These are phyloP conservation scores for Rhizomucor miehei DNA, from an alignment of 371 early-diverging fungal species.

Conservation along the genomic window DNA sequence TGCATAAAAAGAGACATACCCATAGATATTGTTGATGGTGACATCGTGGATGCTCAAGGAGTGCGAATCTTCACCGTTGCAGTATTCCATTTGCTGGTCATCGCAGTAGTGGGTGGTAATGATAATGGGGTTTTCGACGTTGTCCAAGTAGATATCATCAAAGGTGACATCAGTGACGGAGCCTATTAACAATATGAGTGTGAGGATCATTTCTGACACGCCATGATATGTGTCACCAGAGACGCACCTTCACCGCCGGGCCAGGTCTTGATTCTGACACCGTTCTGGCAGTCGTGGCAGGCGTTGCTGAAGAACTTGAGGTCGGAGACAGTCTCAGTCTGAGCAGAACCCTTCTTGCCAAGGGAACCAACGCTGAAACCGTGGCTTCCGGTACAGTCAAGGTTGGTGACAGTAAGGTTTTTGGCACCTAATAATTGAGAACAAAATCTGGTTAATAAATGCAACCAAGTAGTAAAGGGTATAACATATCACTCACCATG, in stretches of 20 bases:
- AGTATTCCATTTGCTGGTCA: constrained; percentile 14
- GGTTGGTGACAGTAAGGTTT: constrained; percentile 21
- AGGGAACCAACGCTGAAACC: constrained; percentile 39
- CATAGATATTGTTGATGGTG: constrained; percentile 17
- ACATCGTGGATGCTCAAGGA: constrained; percentile 25
- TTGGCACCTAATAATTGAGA: constrained; percentile 10
- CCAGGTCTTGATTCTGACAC: constrained; percentile 34
- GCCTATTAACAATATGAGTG: no score
- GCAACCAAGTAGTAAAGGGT: neutral
- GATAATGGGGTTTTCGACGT: constrained; percentile 24
- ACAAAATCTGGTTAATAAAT: neutral
- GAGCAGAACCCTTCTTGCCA: constrained; percentile 21
- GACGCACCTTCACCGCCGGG: constrained; percentile 24
- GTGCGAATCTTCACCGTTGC: constrained; percentile 13
- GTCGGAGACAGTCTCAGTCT: constrained; percentile 19
- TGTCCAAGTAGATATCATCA: constrained; percentile 16
- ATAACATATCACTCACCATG: constrained; percentile 8
- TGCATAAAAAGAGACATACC: constrained; percentile 9
- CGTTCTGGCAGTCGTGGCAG: constrained; percentile 35
- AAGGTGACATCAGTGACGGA: constrained; percentile 16
- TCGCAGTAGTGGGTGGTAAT: constrained; percentile 28
- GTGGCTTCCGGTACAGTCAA: constrained; percentile 26
- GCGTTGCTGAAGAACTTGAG: constrained; percentile 19
- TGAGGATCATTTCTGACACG: no score
- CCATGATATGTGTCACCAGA: no score